phyloP scores from a whole-genome alignment of 768 basidiomycete genomes.

The Amyloporia xantha region DNA sequence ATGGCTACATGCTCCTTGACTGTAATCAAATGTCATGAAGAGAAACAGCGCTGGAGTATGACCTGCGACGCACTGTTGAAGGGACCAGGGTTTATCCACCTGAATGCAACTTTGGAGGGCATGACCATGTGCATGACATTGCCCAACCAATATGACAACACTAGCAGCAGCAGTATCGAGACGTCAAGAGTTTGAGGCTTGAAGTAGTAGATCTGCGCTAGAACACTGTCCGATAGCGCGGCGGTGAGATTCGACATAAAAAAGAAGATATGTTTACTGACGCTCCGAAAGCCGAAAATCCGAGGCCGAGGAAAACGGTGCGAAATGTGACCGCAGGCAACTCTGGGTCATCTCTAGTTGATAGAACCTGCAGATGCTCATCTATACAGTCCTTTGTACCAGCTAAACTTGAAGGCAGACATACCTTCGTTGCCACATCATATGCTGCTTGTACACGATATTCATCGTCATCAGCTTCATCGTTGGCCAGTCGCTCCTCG shows the following conservation, averaged over 20 bases:
- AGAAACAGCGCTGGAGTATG: too few species aligned
- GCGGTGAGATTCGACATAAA: background rate
- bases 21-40: too few species aligned
- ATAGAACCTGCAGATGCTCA: slow-evolving; percentile 24
- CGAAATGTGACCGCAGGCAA: slow-evolving; percentile 46
- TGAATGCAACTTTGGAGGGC: slow-evolving; percentile 24
- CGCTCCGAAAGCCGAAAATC: slow-evolving; percentile 48
- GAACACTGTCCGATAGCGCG: slow-evolving; percentile 14
- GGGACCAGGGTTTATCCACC: slow-evolving; percentile 32
- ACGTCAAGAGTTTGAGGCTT: slow-evolving; percentile 45
- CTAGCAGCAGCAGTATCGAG: slow-evolving; percentile 43
- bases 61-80: too few species aligned
- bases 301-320: slow-evolving; percentile 48
- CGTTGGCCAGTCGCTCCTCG: slow-evolving; percentile 26
- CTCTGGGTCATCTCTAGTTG: slow-evolving; percentile 30
- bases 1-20: slow-evolving; percentile 32
- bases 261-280: slow-evolving; percentile 30
- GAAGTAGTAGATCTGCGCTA: slow-evolving; percentile 30
- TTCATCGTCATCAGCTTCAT: slow-evolving; percentile 29
- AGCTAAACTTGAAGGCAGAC: slow-evolving; percentile 8
- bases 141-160: slow-evolving; percentile 48
- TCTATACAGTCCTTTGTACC: background rate
- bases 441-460: slow-evolving; percentile 30
- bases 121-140: slow-evolving; percentile 32
- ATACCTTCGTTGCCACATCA: slow-evolving; percentile 35